phyloP scores from a whole-genome alignment of 2,329 filamentous ascomycete genomes.

The Ascochyta viciae-villosae region DNA sequence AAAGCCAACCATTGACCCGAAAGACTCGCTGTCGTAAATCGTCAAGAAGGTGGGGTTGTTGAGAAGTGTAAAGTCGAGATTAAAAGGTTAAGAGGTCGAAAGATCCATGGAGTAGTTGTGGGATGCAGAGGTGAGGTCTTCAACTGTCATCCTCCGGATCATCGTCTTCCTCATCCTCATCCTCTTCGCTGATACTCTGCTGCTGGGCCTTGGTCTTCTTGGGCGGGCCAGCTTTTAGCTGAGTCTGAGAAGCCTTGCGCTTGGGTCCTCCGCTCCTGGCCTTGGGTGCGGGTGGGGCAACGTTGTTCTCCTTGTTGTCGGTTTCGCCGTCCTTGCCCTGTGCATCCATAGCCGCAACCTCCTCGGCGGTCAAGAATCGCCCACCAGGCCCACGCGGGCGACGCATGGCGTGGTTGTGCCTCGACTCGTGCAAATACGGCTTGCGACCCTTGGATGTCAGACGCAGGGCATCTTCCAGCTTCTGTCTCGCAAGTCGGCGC shows the following conservation, averaged over 20 bases:
- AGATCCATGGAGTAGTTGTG: constrained; percentile 7
- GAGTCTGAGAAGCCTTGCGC: constrained; percentile 41
- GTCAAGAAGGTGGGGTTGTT: constrained; percentile 38
- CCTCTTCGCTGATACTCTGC: constrained; percentile 59
- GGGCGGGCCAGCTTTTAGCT: constrained; percentile 41
- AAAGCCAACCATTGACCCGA: constrained; percentile 36
- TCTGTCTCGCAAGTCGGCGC: constrained; percentile 88
- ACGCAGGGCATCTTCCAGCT: constrained; percentile 88
- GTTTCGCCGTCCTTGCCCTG: constrained; percentile 41
- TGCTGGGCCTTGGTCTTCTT: constrained; percentile 61
- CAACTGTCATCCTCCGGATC: constrained; percentile 59
- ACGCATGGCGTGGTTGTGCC: constrained; percentile 98
- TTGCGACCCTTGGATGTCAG: constrained; percentile 95
- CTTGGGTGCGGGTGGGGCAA: constrained; percentile 33
- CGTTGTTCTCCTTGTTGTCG: constrained; percentile 51
- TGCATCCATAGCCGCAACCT: constrained; percentile 85
- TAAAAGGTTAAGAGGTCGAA: constrained; percentile 29
- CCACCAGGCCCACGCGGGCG: constrained; percentile 91
- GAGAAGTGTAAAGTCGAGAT: constrained; percentile 29
- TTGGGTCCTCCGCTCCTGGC: constrained; percentile 33
- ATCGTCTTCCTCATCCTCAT: constrained; percentile 59
- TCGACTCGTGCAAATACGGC: constrained; percentile 95
- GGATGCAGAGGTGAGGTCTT: not conserved
- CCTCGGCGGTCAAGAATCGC: constrained; percentile 93
- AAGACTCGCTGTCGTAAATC: constrained; percentile 50